Conservation (phyloP, 1,284 basidiomycete genomes). For the Trametes polyzona region DNA sequence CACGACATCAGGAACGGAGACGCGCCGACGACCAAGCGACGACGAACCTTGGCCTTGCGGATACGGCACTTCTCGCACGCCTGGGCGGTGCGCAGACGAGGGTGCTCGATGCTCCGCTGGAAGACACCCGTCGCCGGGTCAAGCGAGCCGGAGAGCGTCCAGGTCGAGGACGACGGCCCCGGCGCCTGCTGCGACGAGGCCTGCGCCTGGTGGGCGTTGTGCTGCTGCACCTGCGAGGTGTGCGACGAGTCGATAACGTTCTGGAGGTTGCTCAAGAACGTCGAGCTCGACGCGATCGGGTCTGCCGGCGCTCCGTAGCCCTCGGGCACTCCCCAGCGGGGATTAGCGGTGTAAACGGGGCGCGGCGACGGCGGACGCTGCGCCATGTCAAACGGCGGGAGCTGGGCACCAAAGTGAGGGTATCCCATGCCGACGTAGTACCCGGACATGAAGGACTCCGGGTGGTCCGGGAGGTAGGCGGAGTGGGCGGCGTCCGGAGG, state of each 20-base stretch:
- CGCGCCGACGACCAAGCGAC: not conserved
- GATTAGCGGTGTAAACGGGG: constrained; percentile 6
- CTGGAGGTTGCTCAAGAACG: constrained; percentile 16
- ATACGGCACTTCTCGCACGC: constrained; percentile 49
- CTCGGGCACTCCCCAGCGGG: constrained; percentile 7
- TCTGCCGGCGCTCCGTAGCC: constrained; percentile 4
- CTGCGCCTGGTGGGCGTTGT: not conserved
- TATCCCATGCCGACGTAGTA: not conserved
- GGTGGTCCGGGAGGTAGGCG: constrained; percentile 12
- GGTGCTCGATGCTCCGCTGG: constrained; percentile 61
- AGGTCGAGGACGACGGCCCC: constrained; percentile 21
- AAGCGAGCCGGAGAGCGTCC: constrained; percentile 57
- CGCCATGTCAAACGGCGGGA: not conserved
- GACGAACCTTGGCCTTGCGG: constrained; percentile 47
- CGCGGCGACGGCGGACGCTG: constrained; percentile 8
- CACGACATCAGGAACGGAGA: not conserved
- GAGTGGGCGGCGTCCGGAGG: constrained; percentile 4
- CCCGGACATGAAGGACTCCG: constrained; percentile 2
- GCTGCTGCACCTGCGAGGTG: constrained; percentile 19
- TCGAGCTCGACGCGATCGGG: constrained; percentile 8
- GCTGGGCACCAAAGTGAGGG: not conserved
- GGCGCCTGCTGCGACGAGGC: constrained; percentile 3
- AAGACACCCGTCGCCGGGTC: constrained; percentile 63
- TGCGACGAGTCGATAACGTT: constrained; percentile 22
- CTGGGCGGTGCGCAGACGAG: constrained; percentile 50